Conservation (phyloP, 768 basidiomycete genomes). For the Mycena rosella region DNA sequence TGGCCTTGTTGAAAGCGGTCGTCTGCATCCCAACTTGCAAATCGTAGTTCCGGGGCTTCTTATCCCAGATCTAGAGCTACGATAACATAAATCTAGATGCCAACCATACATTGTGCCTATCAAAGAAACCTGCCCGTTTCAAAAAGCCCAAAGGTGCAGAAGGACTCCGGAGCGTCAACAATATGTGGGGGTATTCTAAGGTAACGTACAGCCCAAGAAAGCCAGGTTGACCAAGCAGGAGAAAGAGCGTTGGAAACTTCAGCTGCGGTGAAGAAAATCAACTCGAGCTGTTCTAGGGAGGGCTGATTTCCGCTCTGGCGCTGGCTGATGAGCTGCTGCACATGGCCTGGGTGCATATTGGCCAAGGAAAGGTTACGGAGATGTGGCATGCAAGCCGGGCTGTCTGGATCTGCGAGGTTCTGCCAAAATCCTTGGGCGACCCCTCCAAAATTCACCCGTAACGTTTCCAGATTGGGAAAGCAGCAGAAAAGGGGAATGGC, state of each 20-base stretch:
- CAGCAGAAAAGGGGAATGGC: background rate
- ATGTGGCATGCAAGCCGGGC: background rate
- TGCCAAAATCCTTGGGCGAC: background rate
- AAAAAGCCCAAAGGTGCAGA: background rate
- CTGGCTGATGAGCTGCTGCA: background rate
- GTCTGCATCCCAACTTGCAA: background rate
- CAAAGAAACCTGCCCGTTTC: background rate
- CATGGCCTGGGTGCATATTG: background rate
- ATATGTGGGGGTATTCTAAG: background rate
- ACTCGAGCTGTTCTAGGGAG: background rate
- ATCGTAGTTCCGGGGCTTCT: background rate
- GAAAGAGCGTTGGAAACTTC: background rate
- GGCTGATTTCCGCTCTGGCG: background rate
- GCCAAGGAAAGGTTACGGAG: background rate
- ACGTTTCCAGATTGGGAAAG: background rate
- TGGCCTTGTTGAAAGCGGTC: background rate
- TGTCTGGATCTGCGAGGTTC: background rate
- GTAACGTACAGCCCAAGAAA: background rate
- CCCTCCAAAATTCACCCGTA: background rate
- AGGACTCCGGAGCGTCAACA: background rate
- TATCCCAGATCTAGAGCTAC: background rate
- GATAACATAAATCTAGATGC: background rate
- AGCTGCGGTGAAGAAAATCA: background rate
- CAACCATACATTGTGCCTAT: background rate
- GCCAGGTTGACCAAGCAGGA: background rate